These are phyloP conservation scores for Clonostachys byssicola DNA, from an alignment of 2,329 filamentous ascomycete species.

Conservation along the genomic window DNA sequence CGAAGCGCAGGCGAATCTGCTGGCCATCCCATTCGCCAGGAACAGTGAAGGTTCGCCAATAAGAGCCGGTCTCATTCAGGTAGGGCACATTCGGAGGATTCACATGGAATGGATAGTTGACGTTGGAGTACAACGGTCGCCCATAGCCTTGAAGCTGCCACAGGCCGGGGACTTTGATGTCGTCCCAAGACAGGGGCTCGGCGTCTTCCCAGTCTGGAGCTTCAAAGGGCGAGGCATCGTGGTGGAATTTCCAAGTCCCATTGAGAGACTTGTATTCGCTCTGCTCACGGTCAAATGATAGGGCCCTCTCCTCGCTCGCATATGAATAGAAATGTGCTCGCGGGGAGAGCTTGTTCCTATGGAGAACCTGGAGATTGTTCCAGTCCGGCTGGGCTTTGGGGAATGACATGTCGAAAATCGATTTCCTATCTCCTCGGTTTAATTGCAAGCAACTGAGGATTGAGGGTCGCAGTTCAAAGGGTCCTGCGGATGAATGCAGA, in stretches of 20 bases:
- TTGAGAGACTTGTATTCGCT: constrained; percentile 30
- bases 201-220: constrained; percentile 8
- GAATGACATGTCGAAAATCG: constrained; percentile 3
- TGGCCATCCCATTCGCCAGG: constrained; percentile 36
- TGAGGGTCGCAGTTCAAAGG: too few relatives aligned
- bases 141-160: constrained; percentile 68
- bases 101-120: constrained; percentile 63
- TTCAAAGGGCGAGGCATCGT: constrained; percentile 24
- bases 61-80: constrained; percentile 61
- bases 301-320: constrained; percentile 37
- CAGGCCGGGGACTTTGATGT: constrained; percentile 59
- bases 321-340: constrained; percentile 53
- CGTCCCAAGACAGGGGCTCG: constrained; percentile 29
- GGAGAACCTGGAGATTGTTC: constrained; percentile 54
- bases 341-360: constrained; percentile 50
- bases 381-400: constrained; percentile 40
- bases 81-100: constrained; percentile 61
- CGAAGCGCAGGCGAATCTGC: constrained; percentile 66
- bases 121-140: constrained; percentile 62
- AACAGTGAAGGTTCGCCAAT: constrained; percentile 52
- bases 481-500: too few relatives aligned
- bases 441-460: too few relatives aligned
- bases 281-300: constrained; percentile 29
- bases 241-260: constrained; percentile 32
- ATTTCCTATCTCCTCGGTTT: too few relatives aligned